A percentile compares a stretch with the other conserved stretches of the same genome.
Evolutionary conservation across 371 early-diverging fungal genomes (phyloP).

Genomic region (Mucor saturninus): DNA sequence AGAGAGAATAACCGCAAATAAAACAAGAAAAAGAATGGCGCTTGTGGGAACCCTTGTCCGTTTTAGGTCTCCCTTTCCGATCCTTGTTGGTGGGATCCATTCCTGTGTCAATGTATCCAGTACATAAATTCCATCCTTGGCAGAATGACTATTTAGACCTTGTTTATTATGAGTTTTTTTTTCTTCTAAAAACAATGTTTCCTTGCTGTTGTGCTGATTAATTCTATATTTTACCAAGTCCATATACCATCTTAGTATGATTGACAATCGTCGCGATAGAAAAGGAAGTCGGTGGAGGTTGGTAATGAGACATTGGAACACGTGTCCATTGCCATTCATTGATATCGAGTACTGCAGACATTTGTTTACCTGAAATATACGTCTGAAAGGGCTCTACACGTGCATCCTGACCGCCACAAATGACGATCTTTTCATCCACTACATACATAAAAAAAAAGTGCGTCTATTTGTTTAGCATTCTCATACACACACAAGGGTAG

Average conservation of each 20-base stretch:
- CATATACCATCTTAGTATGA: conserved; percentile 35
- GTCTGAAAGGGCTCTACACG: conserved; percentile 35
- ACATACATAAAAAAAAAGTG: not conserved
- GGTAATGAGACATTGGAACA: conserved; percentile 6
- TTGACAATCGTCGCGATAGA: conserved; percentile 32
- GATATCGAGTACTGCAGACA: conserved; percentile 36
- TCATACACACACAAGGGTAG: no score
- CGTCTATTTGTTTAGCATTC: no score
- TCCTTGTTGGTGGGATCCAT: conserved; percentile 17
- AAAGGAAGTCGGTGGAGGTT: conserved; percentile 42
- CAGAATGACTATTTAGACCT: conserved; percentile 41
- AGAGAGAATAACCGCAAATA: not conserved
- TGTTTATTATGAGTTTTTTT: not conserved
- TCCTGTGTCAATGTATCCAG: conserved; percentile 23
- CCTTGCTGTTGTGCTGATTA: no score
- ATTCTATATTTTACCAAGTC: conserved; percentile 26
- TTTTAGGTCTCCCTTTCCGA: not conserved
- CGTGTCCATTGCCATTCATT: conserved; percentile 30
- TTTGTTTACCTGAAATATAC: conserved; percentile 28
- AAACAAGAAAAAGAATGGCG: not conserved
- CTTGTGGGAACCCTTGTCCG: not conserved
- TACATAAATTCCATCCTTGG: conserved; percentile 38
- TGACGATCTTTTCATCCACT: conserved; percentile 12
- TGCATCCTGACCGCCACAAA: conserved; percentile 43
- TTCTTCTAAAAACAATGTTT: not conserved